Evolutionary conservation across 2,329 filamentous ascomycete genomes (phyloP), one percentile per base, ranked within the genome.

Genomic region (Sclerotinia sclerotiorum): DNA sequence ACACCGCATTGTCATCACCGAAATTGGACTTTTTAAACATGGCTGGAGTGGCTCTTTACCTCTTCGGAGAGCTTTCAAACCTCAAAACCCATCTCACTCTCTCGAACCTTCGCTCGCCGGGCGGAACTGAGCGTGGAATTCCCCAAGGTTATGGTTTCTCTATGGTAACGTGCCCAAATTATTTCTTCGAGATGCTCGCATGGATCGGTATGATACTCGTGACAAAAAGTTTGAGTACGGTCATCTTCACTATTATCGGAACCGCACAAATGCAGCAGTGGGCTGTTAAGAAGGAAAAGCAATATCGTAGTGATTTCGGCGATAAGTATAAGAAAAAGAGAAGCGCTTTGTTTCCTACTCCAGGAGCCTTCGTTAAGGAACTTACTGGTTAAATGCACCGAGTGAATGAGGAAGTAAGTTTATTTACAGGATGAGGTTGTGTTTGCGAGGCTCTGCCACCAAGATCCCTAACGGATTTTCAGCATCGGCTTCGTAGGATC

Each of bases 311-410:
- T 79, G 92, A 97, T 79, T 97, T 98, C 80, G 91, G 91, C 52
- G 91, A 94, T 78, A 91, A 90, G 81, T 99, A 99, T 82, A 94
- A 94, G 89, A 94, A 90, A 84, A 98, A 99, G 92, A 87, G 87
- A 76, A 94, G 85, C 77, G 88, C 70, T 90, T 97, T 81, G 80
- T 97, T 69, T 93, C 95, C 69, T 55, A 68, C 70, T 27, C 69
- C 68, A 6, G 67, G 71, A 5, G 70, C 68, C 5, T 60, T 73
- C 24, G 27, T 70, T 21, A 70, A 70, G 70, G 60, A 69, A 29
- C 66, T 71, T 46, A 60, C 64, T 49, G 58, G 69, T 62, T 70
- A 54, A 67, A 46, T 4, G 49, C 5, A 21, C 15, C 19, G 29
- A 21, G 15, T 51, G 7, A 51, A 39, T 51, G 48, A 39, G n/a